Base-by-base conservation (phyloP, 768 basidiomycete genomes). In the Boletus eberwhitei region DNA sequence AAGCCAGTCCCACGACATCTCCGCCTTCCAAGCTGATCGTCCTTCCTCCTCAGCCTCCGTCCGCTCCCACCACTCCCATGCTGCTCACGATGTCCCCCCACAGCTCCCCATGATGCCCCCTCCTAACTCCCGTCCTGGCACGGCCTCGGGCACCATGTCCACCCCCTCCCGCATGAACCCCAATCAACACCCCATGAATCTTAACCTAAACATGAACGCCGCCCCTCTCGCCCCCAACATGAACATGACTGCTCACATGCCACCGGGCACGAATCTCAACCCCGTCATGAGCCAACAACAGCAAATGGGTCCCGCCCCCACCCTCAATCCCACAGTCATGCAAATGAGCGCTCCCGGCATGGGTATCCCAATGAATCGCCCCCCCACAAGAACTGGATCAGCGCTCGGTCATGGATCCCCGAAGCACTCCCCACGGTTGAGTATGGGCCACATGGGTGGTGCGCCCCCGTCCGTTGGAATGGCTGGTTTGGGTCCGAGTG, bases 311-410 rank as follows among this genome's bases (percentile, higher is more conserved):
- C 14, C 56, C 11, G 53, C 34, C 26, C 41, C 43, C 22, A 44
- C 42, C 22, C 21, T 61, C 22, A 58, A 57, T 35, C 53, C 56
- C 13, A 11, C 60, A 67, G n/a, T 32, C 17, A 55, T 64, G 35
- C 63, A 65, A 2, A 65, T 65, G 53, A 50, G 48, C 31, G 58
- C 40, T 8, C 50, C 47, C 16, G 54, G 47, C 21, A 60, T 62
- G 56, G 60, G 53, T 50, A 61, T 64, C 53, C 58, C 53, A 24
- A 55, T 68, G 59, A 64, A 64, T 48, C 68, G 69, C 1, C 68
- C 68, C 11, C 68, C 68, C 1, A 69, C 68, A 9, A 52, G 68
- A 45, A 59, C 67, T 0, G 69, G 61, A n/a, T 71, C 68, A n/a
- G 67, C 69, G 0, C 61, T 55, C 38, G 63, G 66, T 6, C 60